Evolutionary conservation across 805 yeast genomes (phyloP), one percentile per base, ranked within the genome.

Genomic region (Zygoascus ofunaensis): DNA sequence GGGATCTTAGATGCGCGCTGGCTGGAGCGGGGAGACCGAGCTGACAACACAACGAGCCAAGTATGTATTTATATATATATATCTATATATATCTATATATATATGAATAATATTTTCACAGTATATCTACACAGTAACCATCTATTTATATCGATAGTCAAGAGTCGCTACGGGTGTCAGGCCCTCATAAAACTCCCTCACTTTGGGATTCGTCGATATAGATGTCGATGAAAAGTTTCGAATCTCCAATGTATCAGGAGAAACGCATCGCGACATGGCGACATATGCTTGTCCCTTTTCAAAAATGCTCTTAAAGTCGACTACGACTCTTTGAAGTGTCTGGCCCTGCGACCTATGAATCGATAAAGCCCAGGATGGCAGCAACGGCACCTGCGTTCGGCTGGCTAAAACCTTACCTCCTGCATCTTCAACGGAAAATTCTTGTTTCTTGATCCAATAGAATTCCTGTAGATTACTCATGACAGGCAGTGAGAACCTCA

Each of bases 261-360:
- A 75, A 0, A 82, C 82, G 3, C 97, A 97, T 62, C 98, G 74
- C 1, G 96, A 87, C 26, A 92, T 66, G 0, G 98, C 98, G 19
- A 92, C 98, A 59, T 92, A 92, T 0, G 95, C 94, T 60, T 92
- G 98, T 0, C 98, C 98, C 45, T 77, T 80, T 56, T 87, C 97
- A 63, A 90, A 90, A 1, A 84, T 79, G 45, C 72, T 70, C 22
- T 71, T 67, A 48, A 92, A 69, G 59, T 92, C 94, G 4, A 90
- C 95, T 49, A 73, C 73, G 3, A 85, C 87, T 44, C 75, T 71
- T 3, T 81, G 79, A 37, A 87, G 62, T 0, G 97, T 84, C 62
- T 90, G 89, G 1, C 98, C 98, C 61, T 90, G 98, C 0, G 97
- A 80, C 64, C 92, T 90, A 60, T 92, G 98, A 37, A 92, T 89